Evolutionary conservation across 2,329 filamentous ascomycete species (phyloP).

Genomic region (Diaporthe helianthi): DNA sequence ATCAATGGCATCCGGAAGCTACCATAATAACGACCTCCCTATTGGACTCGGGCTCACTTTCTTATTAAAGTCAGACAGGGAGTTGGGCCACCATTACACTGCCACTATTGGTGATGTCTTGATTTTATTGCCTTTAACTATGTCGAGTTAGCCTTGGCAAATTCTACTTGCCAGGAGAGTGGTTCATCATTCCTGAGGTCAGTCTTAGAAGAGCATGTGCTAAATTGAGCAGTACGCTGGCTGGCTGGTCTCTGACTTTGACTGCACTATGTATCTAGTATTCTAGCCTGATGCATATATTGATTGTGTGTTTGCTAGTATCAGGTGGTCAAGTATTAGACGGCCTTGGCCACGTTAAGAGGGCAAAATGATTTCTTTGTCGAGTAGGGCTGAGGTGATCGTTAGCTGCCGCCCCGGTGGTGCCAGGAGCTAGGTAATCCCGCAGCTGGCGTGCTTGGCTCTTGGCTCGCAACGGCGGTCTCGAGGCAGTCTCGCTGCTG

Average conservation of each 20-base stretch:
- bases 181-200: not conserved
- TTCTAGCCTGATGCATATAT: not conserved
- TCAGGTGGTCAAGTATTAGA: not conserved
- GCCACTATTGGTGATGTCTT: not conserved
- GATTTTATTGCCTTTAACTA: not conserved
- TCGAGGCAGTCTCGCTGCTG: slow-evolving; percentile 1
- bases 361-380: not conserved
- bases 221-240: not conserved
- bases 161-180: not conserved
- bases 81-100: too few relatives aligned
- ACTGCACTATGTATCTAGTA: not conserved
- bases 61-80: too few relatives aligned
- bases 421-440: not conserved
- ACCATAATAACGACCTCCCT: too few relatives aligned
- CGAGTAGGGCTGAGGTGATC: not conserved
- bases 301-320: not conserved
- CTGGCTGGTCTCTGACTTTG: not conserved
- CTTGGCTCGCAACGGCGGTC: slow-evolving; percentile 1
- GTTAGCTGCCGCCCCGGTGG: slow-evolving; percentile 1
- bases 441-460: slow-evolving; percentile 9
- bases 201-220: not conserved
- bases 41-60: too few relatives aligned
- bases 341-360: not conserved
- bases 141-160: too few relatives aligned
- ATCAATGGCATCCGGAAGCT: too few relatives aligned